Percentiles rank a stretch among this genome's conserved stretches.
Conservation (phyloP, 441 rosid genomes). For the Kokia cookei region DNA sequence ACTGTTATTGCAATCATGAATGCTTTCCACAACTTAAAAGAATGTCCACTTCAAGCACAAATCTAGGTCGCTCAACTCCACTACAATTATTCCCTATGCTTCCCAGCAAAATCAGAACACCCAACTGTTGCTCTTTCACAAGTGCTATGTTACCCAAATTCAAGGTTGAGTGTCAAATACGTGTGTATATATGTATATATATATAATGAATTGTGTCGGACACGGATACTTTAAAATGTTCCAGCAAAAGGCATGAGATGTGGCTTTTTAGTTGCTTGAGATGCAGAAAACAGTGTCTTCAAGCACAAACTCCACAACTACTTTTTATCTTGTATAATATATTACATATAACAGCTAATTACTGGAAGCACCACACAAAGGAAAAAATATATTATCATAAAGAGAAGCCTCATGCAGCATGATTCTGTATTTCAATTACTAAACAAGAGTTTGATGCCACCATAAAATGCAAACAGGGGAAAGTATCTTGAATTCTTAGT, state of each 20-base stretch:
- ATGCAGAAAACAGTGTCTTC: not conserved
- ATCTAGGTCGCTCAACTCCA: not conserved
- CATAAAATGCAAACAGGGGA: slow-evolving; percentile 1
- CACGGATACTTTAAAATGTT: not conserved
- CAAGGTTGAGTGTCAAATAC: not conserved
- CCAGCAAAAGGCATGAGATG: not conserved
- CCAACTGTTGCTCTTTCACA: slow-evolving; percentile 9
- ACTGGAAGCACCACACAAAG: not conserved
- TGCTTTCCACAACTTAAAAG: not conserved
- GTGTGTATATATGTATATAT: not conserved
- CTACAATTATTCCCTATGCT: not conserved
- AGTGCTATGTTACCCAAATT: not conserved
- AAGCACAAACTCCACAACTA: not conserved
- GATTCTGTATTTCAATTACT: not conserved
- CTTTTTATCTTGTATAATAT: not conserved
- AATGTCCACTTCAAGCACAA: not conserved
- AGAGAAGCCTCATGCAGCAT: slow-evolving; percentile 1
- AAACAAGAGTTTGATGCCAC: not conserved
- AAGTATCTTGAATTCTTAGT: not conserved
- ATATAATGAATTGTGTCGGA: not conserved
- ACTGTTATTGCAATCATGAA: not conserved
- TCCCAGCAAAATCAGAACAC: not conserved
- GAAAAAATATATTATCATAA: not conserved
- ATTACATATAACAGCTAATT: not conserved
- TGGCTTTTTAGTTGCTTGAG: not conserved